Conservation (phyloP, 495 filamentous ascomycete species). For the Astrocystis sublimbata region DNA sequence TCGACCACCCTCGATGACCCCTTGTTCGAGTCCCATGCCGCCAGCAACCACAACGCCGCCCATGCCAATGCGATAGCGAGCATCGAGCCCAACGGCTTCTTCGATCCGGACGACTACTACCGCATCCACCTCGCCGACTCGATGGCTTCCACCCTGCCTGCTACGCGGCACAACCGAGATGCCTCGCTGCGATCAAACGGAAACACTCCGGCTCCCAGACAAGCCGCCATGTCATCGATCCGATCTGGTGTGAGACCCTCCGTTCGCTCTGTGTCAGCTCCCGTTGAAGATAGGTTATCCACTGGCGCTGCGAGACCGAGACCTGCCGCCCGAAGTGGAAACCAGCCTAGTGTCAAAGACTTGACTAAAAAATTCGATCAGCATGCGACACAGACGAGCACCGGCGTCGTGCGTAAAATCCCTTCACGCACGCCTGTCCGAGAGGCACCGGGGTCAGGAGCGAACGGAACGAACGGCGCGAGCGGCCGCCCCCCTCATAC, state of each 20-base stretch:
- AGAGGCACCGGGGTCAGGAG: constrained; percentile 28
- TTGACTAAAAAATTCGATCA: constrained; percentile 57
- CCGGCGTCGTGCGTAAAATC: constrained; percentile 34
- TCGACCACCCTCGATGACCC: constrained; percentile 21
- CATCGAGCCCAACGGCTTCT: constrained; percentile 37
- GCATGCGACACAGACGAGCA: constrained; percentile 28
- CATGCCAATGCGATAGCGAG: constrained; percentile 35
- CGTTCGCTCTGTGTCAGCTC: constrained; percentile 52
- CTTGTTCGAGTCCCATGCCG: constrained; percentile 39
- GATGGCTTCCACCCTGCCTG: constrained; percentile 38
- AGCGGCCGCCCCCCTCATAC: constrained; percentile 38
- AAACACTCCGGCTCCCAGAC: constrained; percentile 40
- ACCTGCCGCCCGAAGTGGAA: constrained; percentile 26
- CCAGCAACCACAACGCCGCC: constrained; percentile 40
- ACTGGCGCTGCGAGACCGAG: constrained; percentile 32
- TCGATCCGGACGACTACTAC: constrained; percentile 57
- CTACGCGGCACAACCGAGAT: constrained; percentile 31
- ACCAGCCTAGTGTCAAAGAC: constrained; percentile 55
- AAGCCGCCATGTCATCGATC: constrained; percentile 31
- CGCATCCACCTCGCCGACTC: constrained; percentile 43
- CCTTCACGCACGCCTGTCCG: constrained; percentile 35
- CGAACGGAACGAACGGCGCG: constrained; percentile 30
- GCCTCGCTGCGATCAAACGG: constrained; percentile 34
- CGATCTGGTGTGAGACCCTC: constrained; percentile 32
- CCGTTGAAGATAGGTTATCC: constrained; percentile 43